Evolutionary conservation across 2,329 filamentous ascomycete species (phyloP), one percentile per base, ranked within the genome.

Genomic region (Botryotinia narcissicola): DNA sequence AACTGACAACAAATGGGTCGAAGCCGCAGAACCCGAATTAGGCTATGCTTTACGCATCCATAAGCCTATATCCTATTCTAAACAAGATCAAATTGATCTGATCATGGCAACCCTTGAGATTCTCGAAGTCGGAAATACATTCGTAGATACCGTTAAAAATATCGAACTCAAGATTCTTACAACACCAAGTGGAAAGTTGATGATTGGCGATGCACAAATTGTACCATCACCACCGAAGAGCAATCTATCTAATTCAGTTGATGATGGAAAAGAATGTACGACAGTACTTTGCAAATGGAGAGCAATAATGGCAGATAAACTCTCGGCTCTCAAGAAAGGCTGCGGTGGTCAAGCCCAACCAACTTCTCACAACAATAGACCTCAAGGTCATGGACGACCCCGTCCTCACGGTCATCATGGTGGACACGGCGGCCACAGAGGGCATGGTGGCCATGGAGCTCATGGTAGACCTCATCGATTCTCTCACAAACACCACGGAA

Each of bases 101-200:
- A 80, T 91, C 70, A 81, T 83, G 54, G 78, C 92, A 73, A 84
- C 87, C 75, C 82, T 92, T 54, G 84, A 88, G 76, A 86, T 92
- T 75, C 85, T 90, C 74, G 86, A 90, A 79, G 86, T 92, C 40
- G 88, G 87, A 73, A 81, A 85, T 71, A 82, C 84, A 61, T 88
- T 89, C 74, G 81, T 91, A 72, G 82, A 87, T 62, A 84, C 82
- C 37, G 83, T 90, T 37, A 86, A 87, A 54, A 83, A 83, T 42
- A 84, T 93, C 73, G 86, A 87, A 63, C 83, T 93, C 63, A 87
- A 87, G 77, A 83, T 93, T 29, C 84, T 93, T 80, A 87, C 90
- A 83, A 88, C 87, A 1, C 84, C 85, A 6, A 82, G 82, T 25
- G 86, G 86, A 71, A 86, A 87, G 67, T 83, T 92, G 54, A 81